Base-by-base conservation (phyloP, 2,329 filamentous ascomycete genomes). In the Orbilia blumenaviensis region DNA sequence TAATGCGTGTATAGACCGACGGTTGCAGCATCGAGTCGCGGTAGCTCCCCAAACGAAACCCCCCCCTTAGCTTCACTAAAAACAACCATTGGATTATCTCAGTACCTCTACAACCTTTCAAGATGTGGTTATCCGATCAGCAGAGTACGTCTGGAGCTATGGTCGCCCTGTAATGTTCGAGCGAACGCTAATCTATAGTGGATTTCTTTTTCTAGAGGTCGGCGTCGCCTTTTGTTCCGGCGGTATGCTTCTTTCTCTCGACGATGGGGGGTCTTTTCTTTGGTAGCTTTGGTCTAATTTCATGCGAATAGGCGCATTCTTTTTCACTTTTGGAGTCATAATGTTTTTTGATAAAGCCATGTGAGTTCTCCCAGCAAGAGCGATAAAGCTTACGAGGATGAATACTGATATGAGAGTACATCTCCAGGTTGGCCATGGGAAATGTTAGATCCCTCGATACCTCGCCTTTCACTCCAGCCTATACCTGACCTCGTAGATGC, bases 341-440 rank as follows among this genome's bases (percentile, higher is more conserved):
- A 88, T 99, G 84, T 98, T 99, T 86, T 99, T 99, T 85, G 95
- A 99, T 84, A 89, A 95, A 79, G 92, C 95, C 81, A 94, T 98
- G 92, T 94, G 86, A 81, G 90, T 44, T 64, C 32, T 23, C 14
- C 18, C 44, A 18, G 69, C 66, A 21, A 29, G 27, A 58, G 23
- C 34, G 58, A 54, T 36, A 21, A 44, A 29, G n/a, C 42, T 23
- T 50, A 42, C 14, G 16, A 23, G n/a, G 42, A 29, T 14, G 12
- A 23, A 38, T 52, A 52, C 69, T 21, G 16, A 56, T 36, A 29
- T 18, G 32, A 58, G n/a, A n/a, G n/a, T n/a, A 48, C 32, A 44
- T 52, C 73, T 80, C 74, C 18, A 95, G 92, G 89, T 89, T 99
- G 68, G 94, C 94, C 80, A 98, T 98, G 95, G 95, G 95, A 85